Conservation (phyloP, 2,329 filamentous ascomycete genomes). For the Colletotrichum sp. region DNA sequence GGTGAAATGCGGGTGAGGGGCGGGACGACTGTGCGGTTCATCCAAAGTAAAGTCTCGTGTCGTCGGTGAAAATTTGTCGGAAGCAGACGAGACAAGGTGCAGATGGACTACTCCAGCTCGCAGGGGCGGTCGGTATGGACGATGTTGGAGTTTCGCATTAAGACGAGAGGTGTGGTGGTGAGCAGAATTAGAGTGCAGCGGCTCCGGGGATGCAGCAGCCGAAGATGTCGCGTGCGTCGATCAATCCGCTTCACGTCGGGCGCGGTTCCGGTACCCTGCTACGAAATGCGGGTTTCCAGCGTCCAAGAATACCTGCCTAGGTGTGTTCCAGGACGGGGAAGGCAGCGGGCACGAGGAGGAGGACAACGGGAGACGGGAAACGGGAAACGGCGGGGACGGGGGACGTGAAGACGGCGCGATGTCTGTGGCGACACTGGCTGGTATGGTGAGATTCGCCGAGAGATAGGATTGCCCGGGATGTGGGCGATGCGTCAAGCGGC, state of each 20-base stretch:
- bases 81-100: neutral
- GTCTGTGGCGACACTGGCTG: neutral
- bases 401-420: neutral
- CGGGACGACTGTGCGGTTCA: neutral
- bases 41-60: neutral
- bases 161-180: neutral
- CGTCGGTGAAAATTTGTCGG: neutral
- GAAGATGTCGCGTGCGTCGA: neutral
- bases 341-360: neutral
- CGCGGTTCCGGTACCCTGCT: neutral
- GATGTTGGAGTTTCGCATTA: slow-evolving; percentile 7
- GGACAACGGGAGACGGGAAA: neutral
- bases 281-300: neutral
- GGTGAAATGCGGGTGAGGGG: neutral
- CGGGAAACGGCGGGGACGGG: neutral
- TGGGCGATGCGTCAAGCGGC: neutral
- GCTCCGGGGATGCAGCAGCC: neutral
- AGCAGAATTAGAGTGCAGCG: neutral
- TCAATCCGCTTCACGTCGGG: neutral
- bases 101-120: neutral
- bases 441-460: neutral
- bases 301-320: neutral
- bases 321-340: neutral
- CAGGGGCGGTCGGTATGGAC: neutral
- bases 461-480: neutral